Evolutionary conservation across 1,284 basidiomycete species (phyloP).

Genomic region (Ceratobasidium sp.): DNA sequence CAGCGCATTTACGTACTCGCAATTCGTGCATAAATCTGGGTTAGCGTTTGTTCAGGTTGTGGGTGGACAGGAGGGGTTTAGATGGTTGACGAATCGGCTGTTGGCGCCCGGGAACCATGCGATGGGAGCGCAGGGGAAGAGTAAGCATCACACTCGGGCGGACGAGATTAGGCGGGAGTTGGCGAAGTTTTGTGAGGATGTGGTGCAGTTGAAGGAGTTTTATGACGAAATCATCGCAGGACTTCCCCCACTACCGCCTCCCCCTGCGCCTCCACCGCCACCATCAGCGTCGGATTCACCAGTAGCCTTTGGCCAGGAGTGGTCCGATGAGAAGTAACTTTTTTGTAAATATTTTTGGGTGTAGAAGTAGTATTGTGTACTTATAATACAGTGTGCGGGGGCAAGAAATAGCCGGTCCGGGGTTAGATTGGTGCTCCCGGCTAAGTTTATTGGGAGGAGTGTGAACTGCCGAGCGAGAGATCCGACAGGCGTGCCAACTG

Average conservation of each 20-base stretch:
- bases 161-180: conserved; percentile 45
- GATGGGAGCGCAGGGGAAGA: conserved; percentile 44
- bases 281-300: background rate
- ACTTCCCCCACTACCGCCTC: conserved; percentile 32
- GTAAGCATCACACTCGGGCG: conserved; percentile 40
- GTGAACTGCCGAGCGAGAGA: conserved; percentile 21
- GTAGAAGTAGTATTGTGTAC: conserved; percentile 4
- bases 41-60: conserved; percentile 89
- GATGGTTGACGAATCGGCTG: conserved; percentile 89
- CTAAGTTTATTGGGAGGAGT: conserved; percentile 1
- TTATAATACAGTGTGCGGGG: background rate
- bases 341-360: conserved; percentile 14
- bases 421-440: too few species aligned
- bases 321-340: background rate
- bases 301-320: background rate
- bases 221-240: conserved; percentile 46
- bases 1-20: conserved; percentile 79
- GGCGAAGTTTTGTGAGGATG: conserved; percentile 47
- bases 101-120: conserved; percentile 20
- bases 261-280: conserved; percentile 12
- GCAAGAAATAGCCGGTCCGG: background rate
- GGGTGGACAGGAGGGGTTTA: conserved; percentile 82
- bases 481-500: conserved; percentile 39
- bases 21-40: conserved; percentile 90
- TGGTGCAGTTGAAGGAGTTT: conserved; percentile 43